A percentile compares a stretch with the other conserved stretches of the same genome.
These are phyloP conservation scores for Coffea eugenioides DNA, from an alignment of 257 asterid genomes.

Conservation along the genomic window DNA sequence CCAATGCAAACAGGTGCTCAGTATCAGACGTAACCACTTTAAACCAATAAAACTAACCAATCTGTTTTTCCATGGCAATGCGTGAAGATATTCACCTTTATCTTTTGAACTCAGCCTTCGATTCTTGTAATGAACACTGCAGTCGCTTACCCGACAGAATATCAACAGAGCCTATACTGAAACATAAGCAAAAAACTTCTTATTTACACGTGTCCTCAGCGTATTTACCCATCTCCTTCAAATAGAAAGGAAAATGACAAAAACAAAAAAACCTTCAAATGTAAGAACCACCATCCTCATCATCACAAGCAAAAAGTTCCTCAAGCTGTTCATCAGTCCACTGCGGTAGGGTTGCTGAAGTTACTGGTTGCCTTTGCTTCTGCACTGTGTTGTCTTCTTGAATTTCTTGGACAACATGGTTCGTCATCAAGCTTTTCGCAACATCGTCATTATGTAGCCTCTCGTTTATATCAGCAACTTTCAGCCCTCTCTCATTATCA, in stretches of 20 bases:
- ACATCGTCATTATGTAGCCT: conserved; percentile 12
- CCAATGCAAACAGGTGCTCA: too few relatives aligned
- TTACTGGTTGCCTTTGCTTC: conserved; percentile 37
- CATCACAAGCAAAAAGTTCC: conserved; percentile 59
- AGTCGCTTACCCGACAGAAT: not conserved
- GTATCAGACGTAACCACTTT: not conserved
- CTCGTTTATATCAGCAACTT: conserved; percentile 20
- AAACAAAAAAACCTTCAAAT: conserved; percentile 2
- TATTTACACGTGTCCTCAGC: not conserved
- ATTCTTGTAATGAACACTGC: too few relatives aligned
- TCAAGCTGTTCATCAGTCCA: conserved; percentile 90
- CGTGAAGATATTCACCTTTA: not conserved
- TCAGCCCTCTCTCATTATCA: conserved; percentile 19
- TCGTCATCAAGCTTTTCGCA: conserved; percentile 12
- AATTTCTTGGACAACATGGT: conserved; percentile 25
- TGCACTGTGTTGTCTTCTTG: conserved; percentile 27
- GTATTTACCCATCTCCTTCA: not conserved
- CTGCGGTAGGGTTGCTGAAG: conserved; percentile 39
- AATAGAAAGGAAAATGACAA: not conserved
- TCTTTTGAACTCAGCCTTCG: not conserved
- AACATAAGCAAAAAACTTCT: not conserved
- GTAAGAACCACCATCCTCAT: conserved; percentile 36
- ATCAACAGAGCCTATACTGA: not conserved
- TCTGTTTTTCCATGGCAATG: not conserved
- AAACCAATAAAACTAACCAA: too few relatives aligned